A percentile compares a stretch with the other conserved stretches of the same genome.
phyloP scores from a whole-genome alignment of 495 filamentous ascomycete species.

The Penicillium bialowiezense region DNA sequence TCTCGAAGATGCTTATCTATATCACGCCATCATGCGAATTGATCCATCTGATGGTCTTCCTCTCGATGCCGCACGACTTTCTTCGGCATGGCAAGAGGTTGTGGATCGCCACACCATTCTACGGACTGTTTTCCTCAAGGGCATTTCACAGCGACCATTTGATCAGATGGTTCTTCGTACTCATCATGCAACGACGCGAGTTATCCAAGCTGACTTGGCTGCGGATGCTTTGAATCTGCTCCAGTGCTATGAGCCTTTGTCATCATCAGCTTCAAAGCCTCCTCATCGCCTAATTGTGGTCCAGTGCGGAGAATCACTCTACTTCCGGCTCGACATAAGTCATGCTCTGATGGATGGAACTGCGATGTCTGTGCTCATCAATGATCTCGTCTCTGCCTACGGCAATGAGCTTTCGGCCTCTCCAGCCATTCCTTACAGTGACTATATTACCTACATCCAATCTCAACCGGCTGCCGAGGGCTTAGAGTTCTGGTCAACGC shows the following conservation, averaged over 20 bases:
- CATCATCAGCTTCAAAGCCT: neutral
- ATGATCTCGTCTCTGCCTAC: neutral
- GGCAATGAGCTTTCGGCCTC: neutral
- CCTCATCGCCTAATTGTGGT: neutral
- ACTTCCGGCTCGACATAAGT: neutral
- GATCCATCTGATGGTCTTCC: neutral
- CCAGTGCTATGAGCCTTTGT: no score
- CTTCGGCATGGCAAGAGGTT: neutral
- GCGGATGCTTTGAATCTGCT: no score
- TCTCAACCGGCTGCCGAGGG: neutral
- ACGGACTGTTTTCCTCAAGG: neutral
- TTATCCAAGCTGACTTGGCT: no score
- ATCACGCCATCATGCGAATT: slow-evolving; percentile 10
- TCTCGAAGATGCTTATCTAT: slow-evolving; percentile 26
- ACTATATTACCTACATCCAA: neutral
- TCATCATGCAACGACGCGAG: neutral
- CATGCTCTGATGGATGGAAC: neutral
- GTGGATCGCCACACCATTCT: neutral
- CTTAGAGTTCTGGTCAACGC: neutral
- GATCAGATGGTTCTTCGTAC: neutral
- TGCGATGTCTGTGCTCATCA: neutral
- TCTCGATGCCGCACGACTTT: neutral
- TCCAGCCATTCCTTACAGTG: neutral
- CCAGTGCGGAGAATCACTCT: no score
- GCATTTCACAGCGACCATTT: neutral